Percentiles rank a stretch among this genome's conserved stretches.
phyloP scores from a whole-genome alignment of 139 green algal species.

The Chlorella sp. region DNA sequence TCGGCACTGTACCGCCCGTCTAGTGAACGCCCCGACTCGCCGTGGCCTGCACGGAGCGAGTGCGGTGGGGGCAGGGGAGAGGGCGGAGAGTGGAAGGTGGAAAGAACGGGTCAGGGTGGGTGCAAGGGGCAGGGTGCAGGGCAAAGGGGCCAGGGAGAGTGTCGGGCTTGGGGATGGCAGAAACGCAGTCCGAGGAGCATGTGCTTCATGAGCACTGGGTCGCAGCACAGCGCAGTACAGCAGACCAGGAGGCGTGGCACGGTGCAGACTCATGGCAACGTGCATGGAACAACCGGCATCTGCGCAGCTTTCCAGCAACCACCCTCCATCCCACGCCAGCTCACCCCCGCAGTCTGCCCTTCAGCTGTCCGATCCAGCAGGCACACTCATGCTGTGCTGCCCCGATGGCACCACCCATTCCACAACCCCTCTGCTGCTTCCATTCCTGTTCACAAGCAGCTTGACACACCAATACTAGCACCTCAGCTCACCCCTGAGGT shows the following conservation, averaged over 20 bases:
- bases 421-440: background rate
- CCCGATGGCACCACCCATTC: too few species aligned
- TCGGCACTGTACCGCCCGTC: conserved; percentile 6
- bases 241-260: too few species aligned
- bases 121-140: too few species aligned
- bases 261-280: too few species aligned
- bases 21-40: conserved; percentile 2
- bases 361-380: background rate
- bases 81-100: background rate
- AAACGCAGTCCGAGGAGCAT: background rate
- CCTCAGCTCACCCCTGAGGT: conserved; percentile 42
- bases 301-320: too few species aligned
- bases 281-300: too few species aligned
- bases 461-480: background rate
- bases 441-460: background rate
- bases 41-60: conserved; percentile 23
- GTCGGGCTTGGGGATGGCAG: background rate
- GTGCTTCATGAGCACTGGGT: too few species aligned
- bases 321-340: too few species aligned
- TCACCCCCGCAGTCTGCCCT: background rate
- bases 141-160: background rate
- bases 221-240: too few species aligned
- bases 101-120: background rate
- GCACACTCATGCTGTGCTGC: background rate
- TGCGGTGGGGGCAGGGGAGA: background rate